Base-by-base conservation (phyloP, 2,329 filamentous ascomycete species). In the Venturia effusa region DNA sequence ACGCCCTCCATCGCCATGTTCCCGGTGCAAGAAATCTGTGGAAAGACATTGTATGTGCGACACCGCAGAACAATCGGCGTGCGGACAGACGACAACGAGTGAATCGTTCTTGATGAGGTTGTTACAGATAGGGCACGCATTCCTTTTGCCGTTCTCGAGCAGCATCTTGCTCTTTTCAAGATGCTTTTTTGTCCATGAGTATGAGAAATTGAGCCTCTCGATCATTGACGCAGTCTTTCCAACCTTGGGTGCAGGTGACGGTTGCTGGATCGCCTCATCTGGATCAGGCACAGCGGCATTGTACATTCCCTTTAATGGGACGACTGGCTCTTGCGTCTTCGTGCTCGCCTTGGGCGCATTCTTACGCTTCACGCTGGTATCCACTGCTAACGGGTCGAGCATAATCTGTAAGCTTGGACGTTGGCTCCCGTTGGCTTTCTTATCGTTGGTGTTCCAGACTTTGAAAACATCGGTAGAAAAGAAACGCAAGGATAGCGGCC, bases 401-500 rank as follows among this genome's bases (percentile, higher is more conserved):
- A 61, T 19, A 27, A 64, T 55, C 0, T 54, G 40, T 5, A 64
- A 27, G 40, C 22, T 45, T 15, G n/a, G 8, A 15, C 34, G 22
- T 6, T 45, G n/a, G 24, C n/a, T 45, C 60, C 80, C 79, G 60
- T 79, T 73, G 2, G 81, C 78, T 1, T 79, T 74, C 3, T 78
- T 74, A 55, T 80, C 80, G 79, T 83, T 86, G 60, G 74, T 79
- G 22, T 80, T 72, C 93, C 93, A 97, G 1, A 82, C 80, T 24
- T 76, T 76, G 69, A 88, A 82, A 0, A 90, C 86, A 65, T 93
- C 89, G 3, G 79, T 76, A 1, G 81, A 80, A 68, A 96, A 93
- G 74, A 97, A 93, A 30, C 89, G 86, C 59, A 97, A 72, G 62
- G 83, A 83, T 62, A 99, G 78, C 24, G 93, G 93, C 93, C 92